phyloP scores from a whole-genome alignment of 306 rosid genomes.

The Fragaria nilgerrensis region DNA sequence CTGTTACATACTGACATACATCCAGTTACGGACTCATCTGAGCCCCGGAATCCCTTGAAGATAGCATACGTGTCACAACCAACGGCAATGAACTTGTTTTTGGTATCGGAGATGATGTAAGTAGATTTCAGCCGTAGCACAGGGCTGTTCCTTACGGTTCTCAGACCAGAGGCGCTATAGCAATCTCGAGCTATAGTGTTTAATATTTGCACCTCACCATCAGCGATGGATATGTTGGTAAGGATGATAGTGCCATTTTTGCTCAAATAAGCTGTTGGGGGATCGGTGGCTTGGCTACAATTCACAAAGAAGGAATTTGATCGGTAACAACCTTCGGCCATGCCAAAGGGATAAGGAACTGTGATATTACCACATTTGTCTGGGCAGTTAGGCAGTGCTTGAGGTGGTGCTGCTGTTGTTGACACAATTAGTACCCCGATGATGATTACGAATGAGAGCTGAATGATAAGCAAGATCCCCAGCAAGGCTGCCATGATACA shows the following conservation, averaged over 20 bases:
- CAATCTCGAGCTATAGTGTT: background rate
- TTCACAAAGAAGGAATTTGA: background rate
- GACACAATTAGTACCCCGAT: background rate
- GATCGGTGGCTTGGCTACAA: background rate
- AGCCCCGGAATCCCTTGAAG: background rate
- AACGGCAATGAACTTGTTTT: background rate
- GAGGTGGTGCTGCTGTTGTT: background rate
- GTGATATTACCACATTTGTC: background rate
- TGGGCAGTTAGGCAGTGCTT: background rate
- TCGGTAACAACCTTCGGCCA: background rate
- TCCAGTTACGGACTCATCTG: background rate
- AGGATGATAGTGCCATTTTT: background rate
- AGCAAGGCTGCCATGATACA: background rate
- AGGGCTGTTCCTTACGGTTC: background rate
- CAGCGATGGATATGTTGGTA: constrained; percentile 7
- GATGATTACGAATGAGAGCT: background rate
- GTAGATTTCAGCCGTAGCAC: background rate
- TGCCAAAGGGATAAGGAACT: background rate
- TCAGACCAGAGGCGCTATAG: background rate
- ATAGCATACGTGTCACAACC: background rate
- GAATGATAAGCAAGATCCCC: background rate
- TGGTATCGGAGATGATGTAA: background rate
- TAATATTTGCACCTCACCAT: constrained; percentile 4
- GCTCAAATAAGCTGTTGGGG: background rate
- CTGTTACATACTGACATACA: background rate